Conservation (phyloP, 257 asterid genomes). For the Craterostigma plantagineum region DNA sequence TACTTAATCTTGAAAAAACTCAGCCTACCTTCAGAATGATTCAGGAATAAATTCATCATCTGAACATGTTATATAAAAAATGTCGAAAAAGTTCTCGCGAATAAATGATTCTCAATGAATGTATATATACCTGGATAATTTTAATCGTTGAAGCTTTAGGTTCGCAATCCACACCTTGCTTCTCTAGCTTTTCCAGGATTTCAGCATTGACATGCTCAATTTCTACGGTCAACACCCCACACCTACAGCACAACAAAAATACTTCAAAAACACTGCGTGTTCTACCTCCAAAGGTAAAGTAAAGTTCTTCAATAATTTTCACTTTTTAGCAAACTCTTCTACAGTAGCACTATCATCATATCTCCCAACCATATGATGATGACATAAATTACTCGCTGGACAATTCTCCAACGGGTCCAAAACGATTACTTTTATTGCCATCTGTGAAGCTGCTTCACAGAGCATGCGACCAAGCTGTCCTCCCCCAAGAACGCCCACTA, state of each 20-base stretch:
- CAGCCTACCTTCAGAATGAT: no score
- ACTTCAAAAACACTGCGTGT: background rate
- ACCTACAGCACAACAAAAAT: slow-evolving; percentile 30
- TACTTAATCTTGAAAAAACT: no score
- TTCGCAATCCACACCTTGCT: slow-evolving; percentile 84
- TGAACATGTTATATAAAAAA: background rate
- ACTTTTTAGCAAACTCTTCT: slow-evolving; percentile 86
- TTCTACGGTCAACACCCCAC: slow-evolving; percentile 82
- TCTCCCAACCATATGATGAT: slow-evolving; percentile 74
- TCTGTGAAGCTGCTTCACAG: slow-evolving; percentile 77
- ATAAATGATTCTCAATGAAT: no score
- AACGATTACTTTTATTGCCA: slow-evolving; percentile 69
- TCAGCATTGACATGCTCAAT: slow-evolving; percentile 91
- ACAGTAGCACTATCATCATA: slow-evolving; percentile 71
- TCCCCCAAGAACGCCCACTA: slow-evolving; percentile 97
- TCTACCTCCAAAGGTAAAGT: slow-evolving; percentile 1
- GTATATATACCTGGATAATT: slow-evolving; percentile 56
- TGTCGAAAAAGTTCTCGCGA: no score
- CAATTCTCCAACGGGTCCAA: slow-evolving; percentile 78
- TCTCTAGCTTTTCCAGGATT: slow-evolving; percentile 84
- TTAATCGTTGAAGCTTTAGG: slow-evolving; percentile 89
- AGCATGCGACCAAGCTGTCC: slow-evolving; percentile 98
- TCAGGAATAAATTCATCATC: no score
- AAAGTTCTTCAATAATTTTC: background rate
- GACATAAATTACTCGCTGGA: slow-evolving; percentile 67